phyloP scores from a whole-genome alignment of 2,329 filamentous ascomycete genomes.

The Capronia coronata region DNA sequence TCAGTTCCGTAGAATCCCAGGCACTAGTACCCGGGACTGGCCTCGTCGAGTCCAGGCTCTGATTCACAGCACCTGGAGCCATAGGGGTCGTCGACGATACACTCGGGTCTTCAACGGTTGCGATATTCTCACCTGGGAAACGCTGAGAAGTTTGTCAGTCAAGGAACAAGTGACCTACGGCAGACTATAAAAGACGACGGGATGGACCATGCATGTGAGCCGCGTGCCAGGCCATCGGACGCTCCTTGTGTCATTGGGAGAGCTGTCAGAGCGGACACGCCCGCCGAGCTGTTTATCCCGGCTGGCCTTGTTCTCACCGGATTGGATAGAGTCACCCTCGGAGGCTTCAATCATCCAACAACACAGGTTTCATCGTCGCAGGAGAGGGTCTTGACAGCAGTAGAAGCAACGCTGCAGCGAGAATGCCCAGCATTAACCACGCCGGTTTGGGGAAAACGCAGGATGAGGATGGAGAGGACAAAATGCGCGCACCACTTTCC shows the following conservation, averaged over 20 bases:
- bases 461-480: neutral
- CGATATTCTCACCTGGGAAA: neutral
- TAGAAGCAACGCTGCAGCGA: neutral
- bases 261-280: constrained; percentile 4
- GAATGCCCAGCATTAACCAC: constrained; percentile 1
- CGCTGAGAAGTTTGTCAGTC: neutral
- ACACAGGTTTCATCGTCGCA: neutral
- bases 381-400: constrained; percentile 1
- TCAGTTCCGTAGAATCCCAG: neutral
- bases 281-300: constrained; percentile 1
- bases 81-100: constrained; percentile 3
- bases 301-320: neutral
- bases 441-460: neutral
- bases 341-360: neutral
- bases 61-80: constrained; percentile 9
- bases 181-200: neutral
- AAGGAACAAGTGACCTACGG: neutral
- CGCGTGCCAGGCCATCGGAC: neutral
- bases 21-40: constrained; percentile 5
- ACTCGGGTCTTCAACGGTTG: neutral
- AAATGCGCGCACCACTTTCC: neutral
- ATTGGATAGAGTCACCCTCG: neutral
- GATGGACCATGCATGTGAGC: neutral
- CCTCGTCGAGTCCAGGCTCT: neutral
- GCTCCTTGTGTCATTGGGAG: neutral